Evolutionary conservation across 2,329 filamentous ascomycete species (phyloP), one percentile per base, ranked within the genome.

Genomic region (Claviceps pusilla): DNA sequence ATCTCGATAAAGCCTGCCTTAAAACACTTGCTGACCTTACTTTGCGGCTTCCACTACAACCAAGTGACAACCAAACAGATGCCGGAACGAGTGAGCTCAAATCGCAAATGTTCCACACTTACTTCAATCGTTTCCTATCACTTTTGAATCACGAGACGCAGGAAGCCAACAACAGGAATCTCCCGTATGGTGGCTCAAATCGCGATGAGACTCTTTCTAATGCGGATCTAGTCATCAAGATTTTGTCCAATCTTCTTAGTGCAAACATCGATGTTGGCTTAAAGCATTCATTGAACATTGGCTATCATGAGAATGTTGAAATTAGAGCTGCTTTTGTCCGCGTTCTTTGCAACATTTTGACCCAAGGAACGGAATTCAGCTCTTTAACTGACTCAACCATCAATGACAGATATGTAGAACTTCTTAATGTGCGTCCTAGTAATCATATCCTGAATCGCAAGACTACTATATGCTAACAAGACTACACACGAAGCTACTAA

Each of bases 291-390:
- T 68, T 86, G 14, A 82, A 79, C 57, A 84, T 86, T 56, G 83
- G 83, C 12, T 86, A 86, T 61, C 81, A 86, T 60, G 81, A 84
- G 60, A 84, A 84, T 60, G 71, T 83, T 37, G 81, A 85, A 59
- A 84, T 86, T 55, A 75, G 83, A 52, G 84, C 81, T 5, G 83
- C 83, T 2, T 86, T 86, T 62, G 77, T 86, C 56, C 83, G 81
- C 59, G 83, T 86, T 16, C 71, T 86, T 6, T 84, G 81, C 63
- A 86, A 86, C 62, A 85, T 86, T 53, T 66, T 86, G 16, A 76
- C 83, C n/a, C 83, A 86, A 62, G 83, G 83, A 41, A 84, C 82
- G 1, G 83, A 86, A 63, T 86, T 86, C 62, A 84, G 77, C 61
- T 83, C 82, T 54, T 65, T 86, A 35, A 83, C 82, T 1, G 82